Evolutionary conservation across 2,329 filamentous ascomycete species (phyloP).

Genomic region (Dothideomycetes sp.): DNA sequence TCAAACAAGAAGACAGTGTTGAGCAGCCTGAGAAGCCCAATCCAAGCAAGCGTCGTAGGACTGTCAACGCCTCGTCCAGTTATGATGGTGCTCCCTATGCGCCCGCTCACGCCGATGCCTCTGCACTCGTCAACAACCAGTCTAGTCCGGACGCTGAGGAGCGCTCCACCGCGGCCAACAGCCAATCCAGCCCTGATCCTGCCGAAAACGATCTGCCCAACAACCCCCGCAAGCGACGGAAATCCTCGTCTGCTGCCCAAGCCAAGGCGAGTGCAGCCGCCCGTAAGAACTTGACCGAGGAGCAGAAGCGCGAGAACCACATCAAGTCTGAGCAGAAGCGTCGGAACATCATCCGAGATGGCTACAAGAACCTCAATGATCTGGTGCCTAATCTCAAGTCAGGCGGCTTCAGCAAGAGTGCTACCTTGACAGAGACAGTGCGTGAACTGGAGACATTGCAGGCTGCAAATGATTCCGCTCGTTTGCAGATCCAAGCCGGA

Average conservation of each 20-base stretch:
- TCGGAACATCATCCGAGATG: constrained; percentile 67
- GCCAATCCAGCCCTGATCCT: background rate
- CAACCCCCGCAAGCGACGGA: constrained; percentile 4
- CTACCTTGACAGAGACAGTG: constrained; percentile 62
- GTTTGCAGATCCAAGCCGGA: background rate
- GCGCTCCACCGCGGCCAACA: background rate
- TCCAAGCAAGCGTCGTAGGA: constrained; percentile 6
- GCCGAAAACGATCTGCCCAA: background rate
- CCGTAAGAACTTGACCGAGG: constrained; percentile 54
- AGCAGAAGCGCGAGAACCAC: constrained; percentile 76
- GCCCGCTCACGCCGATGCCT: background rate
- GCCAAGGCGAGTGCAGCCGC: constrained; percentile 1
- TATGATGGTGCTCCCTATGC: background rate
- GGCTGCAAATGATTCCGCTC: constrained; percentile 43
- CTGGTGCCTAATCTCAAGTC: constrained; percentile 65
- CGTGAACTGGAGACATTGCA: constrained; percentile 69
- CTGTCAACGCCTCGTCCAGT: background rate
- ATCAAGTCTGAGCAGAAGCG: constrained; percentile 83
- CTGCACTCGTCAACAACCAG: constrained; percentile 1
- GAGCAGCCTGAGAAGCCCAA: constrained; percentile 1
- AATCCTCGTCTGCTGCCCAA: constrained; percentile 2
- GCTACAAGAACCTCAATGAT: constrained; percentile 68
- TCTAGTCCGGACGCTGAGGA: constrained; percentile 6
- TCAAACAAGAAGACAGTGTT: background rate
- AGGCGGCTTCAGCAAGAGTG: constrained; percentile 74